Conservation (phyloP, 2,329 filamentous ascomycete species). For the Sporothrix globosa region DNA sequence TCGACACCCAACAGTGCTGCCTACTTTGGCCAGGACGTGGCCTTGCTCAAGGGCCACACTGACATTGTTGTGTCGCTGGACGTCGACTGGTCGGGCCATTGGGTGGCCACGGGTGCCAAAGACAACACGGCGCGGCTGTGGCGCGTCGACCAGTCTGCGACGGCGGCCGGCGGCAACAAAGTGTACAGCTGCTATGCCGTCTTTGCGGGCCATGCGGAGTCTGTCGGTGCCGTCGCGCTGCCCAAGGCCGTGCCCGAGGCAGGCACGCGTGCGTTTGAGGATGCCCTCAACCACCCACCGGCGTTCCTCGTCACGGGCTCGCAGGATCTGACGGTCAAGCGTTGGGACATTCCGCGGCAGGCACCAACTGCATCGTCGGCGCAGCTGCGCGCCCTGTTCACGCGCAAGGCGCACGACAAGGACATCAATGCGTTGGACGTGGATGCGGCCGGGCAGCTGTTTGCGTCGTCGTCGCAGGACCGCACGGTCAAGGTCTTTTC, state of each 20-base stretch:
- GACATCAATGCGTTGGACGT: slow-evolving; percentile 96
- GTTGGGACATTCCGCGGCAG: slow-evolving; percentile 77
- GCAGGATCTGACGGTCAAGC: slow-evolving; percentile 93
- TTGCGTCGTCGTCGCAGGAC: slow-evolving; percentile 95
- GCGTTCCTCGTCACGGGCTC: slow-evolving; percentile 87
- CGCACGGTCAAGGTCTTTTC: slow-evolving; percentile 98
- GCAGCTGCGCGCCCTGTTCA: slow-evolving; percentile 72
- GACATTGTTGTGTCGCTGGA: slow-evolving; percentile 96
- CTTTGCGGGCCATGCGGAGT: slow-evolving; percentile 92
- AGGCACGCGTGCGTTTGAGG: slow-evolving; percentile 69
- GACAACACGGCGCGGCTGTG: slow-evolving; percentile 93
- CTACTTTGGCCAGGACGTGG: slow-evolving; percentile 90
- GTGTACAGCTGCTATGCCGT: slow-evolving; percentile 59
- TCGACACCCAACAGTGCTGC: slow-evolving; percentile 46
- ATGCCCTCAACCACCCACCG: slow-evolving; percentile 79
- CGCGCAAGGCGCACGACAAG: slow-evolving; percentile 95
- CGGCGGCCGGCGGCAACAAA: slow-evolving; percentile 52
- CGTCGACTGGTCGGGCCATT: slow-evolving; percentile 94
- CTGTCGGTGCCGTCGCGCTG: slow-evolving; percentile 84
- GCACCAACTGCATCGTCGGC: slow-evolving; percentile 46
- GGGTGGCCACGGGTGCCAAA: slow-evolving; percentile 94
- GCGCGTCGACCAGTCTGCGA: slow-evolving; percentile 69
- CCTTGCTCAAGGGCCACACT: slow-evolving; percentile 82
- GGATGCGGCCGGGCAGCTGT: slow-evolving; percentile 73
- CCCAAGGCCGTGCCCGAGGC: slow-evolving; percentile 70